Conservation (phyloP, 768 basidiomycete genomes). For the Mycena rosella region DNA sequence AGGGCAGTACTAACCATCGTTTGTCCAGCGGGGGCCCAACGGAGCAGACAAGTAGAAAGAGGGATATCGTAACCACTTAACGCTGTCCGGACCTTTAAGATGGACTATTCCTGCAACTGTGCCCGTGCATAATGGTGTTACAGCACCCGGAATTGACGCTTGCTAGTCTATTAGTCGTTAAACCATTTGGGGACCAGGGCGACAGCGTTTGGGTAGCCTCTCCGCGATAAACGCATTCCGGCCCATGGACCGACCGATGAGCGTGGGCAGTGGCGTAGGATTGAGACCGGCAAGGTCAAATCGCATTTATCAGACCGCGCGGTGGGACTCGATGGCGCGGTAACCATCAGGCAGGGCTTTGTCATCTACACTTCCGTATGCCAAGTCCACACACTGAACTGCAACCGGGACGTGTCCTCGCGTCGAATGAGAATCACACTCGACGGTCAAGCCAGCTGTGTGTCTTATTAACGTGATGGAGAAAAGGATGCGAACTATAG, state of each 20-base stretch:
- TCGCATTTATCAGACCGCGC: background rate
- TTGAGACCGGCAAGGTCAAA: background rate
- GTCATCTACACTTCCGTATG: background rate
- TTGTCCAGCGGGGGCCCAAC: constrained; percentile 4
- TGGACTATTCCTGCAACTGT: background rate
- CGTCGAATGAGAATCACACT: no score
- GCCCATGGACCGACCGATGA: background rate
- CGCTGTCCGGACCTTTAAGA: background rate
- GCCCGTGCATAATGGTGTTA: background rate
- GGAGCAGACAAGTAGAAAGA: constrained; percentile 7
- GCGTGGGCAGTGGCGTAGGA: constrained; percentile 18
- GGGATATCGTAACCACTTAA: background rate
- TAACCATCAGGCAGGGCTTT: constrained; percentile 13
- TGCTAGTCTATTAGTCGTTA: constrained; percentile 13
- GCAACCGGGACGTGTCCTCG: no score
- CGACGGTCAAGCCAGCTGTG: no score
- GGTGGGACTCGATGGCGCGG: constrained; percentile 21
- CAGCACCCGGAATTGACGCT: background rate
- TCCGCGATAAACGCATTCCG: constrained; percentile 10
- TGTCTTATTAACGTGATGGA: no score
- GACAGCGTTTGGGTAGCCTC: background rate
- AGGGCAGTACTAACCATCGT: constrained; percentile 20
- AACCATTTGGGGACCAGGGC: background rate
- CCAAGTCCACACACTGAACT: background rate
- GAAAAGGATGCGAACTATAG: no score